A percentile compares a stretch with the other conserved stretches of the same genome.
These are phyloP conservation scores for Vanrija pseudolonga DNA, from an alignment of 1,284 basidiomycete species.

Conservation along the genomic window DNA sequence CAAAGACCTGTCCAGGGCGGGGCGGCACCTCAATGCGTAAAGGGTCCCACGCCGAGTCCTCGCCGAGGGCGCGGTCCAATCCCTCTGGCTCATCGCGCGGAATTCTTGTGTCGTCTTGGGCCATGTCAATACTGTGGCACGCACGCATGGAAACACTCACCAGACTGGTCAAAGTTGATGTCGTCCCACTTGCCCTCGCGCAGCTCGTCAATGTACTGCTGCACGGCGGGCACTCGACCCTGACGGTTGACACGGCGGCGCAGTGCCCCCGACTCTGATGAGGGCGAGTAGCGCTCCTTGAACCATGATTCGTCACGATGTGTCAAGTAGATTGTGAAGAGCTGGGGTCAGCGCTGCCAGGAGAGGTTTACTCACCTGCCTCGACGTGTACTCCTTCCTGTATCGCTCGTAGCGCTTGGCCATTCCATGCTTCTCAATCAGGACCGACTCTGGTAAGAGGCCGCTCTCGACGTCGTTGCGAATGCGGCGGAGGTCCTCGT, in stretches of 20 bases:
- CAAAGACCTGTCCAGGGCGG: constrained; percentile 84
- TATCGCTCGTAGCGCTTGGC: constrained; percentile 76
- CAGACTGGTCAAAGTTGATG: constrained; percentile 44
- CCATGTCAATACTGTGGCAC: neutral
- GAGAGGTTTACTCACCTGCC: constrained; percentile 62
- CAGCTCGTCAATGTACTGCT: constrained; percentile 69
- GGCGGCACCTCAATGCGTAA: constrained; percentile 61
- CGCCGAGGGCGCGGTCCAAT: constrained; percentile 32
- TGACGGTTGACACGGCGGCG: constrained; percentile 72
- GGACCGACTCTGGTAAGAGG: constrained; percentile 39
- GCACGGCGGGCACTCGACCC: constrained; percentile 70
- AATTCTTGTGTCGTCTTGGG: constrained; percentile 3
- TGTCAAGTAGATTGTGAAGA: constrained; percentile 86
- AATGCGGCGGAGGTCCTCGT: constrained; percentile 35
- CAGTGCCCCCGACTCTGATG: constrained; percentile 62
- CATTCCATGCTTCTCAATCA: constrained; percentile 63
- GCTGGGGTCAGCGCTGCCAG: constrained; percentile 21
- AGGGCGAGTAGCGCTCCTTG: constrained; percentile 82
- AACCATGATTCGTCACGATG: constrained; percentile 91
- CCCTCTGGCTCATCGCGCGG: constrained; percentile 34
- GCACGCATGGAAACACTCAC: constrained; percentile 26
- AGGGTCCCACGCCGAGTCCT: constrained; percentile 57
- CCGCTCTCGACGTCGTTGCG: constrained; percentile 25
- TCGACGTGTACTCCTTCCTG: constrained; percentile 77
- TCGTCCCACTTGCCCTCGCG: constrained; percentile 79